Conservation (phyloP, 306 rosid species). For the Crotalaria pallida region DNA sequence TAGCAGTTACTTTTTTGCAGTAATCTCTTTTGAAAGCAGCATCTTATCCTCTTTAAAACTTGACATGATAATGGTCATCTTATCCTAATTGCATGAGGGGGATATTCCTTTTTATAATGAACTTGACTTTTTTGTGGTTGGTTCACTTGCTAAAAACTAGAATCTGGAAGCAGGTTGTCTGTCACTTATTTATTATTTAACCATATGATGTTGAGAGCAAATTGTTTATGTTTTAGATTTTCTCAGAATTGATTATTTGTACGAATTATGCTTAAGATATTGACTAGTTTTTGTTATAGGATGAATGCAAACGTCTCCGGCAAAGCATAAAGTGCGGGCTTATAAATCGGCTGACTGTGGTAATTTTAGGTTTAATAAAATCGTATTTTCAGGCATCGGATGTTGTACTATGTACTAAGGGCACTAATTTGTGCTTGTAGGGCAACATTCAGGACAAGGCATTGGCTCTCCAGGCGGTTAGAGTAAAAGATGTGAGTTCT, state of each 20-base stretch:
- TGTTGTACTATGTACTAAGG: slow-evolving; percentile 25
- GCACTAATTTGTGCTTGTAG: slow-evolving; percentile 39
- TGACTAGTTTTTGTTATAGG: slow-evolving; percentile 46
- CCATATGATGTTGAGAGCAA: slow-evolving; percentile 1
- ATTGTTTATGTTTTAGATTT: neutral
- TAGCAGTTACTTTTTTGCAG: neutral
- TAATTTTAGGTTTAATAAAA: slow-evolving; percentile 32
- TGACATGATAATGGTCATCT: neutral
- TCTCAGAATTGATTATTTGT: neutral
- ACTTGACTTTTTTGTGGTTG: neutral
- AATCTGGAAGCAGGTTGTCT: neutral
- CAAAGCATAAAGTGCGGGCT: slow-evolving; percentile 99
- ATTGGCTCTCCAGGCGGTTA: slow-evolving; percentile 65
- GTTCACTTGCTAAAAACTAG: neutral
- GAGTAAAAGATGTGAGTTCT: slow-evolving; percentile 92
- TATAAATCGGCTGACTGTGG: slow-evolving; percentile 84
- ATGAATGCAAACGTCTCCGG: slow-evolving; percentile 96
- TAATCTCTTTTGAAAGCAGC: neutral
- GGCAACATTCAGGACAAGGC: slow-evolving; percentile 97
- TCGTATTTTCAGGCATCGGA: slow-evolving; percentile 1
- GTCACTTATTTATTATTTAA: neutral
- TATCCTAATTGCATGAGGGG: slow-evolving; percentile 16
- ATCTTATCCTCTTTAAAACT: slow-evolving; percentile 9
- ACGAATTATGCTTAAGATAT: neutral
- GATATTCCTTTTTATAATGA: neutral